Evolutionary conservation across 2,329 filamentous ascomycete genomes (phyloP).

Genomic region (Chaetomiaceae sp.): DNA sequence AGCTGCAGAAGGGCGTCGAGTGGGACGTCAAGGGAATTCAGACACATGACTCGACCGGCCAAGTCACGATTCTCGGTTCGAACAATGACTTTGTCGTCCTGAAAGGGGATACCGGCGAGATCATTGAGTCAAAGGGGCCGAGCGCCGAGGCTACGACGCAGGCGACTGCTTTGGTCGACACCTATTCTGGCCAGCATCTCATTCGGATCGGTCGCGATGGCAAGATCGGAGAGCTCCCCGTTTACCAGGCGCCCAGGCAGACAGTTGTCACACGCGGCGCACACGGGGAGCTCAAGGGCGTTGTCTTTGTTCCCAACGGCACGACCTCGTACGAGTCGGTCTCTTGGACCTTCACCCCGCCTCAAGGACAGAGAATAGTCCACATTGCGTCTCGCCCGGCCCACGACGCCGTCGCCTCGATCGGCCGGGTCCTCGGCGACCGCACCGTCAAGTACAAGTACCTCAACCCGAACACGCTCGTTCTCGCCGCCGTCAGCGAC

Average conservation of each 20-base stretch:
- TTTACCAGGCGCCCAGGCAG: conserved; percentile 45
- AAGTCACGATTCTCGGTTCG: conserved; percentile 55
- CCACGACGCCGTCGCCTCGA: conserved; percentile 88
- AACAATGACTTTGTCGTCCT: conserved; percentile 60
- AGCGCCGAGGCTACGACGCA: conserved; percentile 39
- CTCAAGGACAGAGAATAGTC: conserved; percentile 62
- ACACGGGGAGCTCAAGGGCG: conserved; percentile 49
- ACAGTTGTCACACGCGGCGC: conserved; percentile 50
- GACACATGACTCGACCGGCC: conserved; percentile 52
- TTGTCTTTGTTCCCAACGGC: conserved; percentile 46
- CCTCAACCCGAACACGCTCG: conserved; percentile 77
- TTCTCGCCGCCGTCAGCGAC: conserved; percentile 67
- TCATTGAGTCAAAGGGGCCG: conserved; percentile 41
- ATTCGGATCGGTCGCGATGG: conserved; percentile 51
- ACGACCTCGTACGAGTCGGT: conserved; percentile 42
- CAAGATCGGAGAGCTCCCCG: conserved; percentile 43
- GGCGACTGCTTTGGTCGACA: conserved; percentile 50
- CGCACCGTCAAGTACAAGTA: conserved; percentile 97
- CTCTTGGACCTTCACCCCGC: conserved; percentile 70
- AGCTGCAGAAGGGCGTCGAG: conserved; percentile 49
- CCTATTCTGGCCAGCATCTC: conserved; percentile 48
- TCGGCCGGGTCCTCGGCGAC: conserved; percentile 88
- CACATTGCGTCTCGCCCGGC: conserved; percentile 62
- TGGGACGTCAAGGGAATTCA: conserved; percentile 68
- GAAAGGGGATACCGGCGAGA: conserved; percentile 49